Evolutionary conservation across 352 stramenopile genomes (phyloP).

Genomic region (Globisporangium spiculum): DNA sequence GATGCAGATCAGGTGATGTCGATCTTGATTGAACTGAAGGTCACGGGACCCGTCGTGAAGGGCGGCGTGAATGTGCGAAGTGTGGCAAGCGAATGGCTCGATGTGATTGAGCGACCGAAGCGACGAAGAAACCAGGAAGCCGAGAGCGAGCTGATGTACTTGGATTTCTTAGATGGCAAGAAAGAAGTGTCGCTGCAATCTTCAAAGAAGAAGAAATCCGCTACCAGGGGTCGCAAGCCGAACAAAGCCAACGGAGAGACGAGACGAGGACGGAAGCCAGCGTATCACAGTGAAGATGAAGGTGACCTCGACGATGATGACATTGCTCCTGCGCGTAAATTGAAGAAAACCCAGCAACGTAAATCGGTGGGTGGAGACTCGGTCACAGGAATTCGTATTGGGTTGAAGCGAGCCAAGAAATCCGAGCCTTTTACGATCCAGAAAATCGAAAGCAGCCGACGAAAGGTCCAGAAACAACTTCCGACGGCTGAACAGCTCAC

Average conservation of each 20-base stretch:
- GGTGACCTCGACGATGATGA: conserved; percentile 41
- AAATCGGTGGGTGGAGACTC: conserved; percentile 3
- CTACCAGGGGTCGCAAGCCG: conserved; percentile 30
- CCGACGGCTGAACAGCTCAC: conserved; percentile 13
- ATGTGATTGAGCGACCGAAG: conserved; percentile 86
- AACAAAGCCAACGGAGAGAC: conserved; percentile 33
- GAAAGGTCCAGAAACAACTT: conserved; percentile 46
- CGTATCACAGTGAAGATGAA: conserved; percentile 52
- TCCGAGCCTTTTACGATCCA: conserved; percentile 30
- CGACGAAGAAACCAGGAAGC: conserved; percentile 80
- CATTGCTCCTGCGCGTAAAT: conserved; percentile 25
- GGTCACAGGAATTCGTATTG: conserved; percentile 43
- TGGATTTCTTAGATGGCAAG: conserved; percentile 76
- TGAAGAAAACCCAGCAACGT: conserved; percentile 29
- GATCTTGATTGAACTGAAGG: conserved; percentile 87
- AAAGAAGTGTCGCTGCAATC: conserved; percentile 43
- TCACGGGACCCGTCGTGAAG: conserved; percentile 77
- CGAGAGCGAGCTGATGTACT: conserved; percentile 84
- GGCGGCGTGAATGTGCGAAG: conserved; percentile 69
- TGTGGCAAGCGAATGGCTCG: conserved; percentile 77
- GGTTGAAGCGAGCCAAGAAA: conserved; percentile 23
- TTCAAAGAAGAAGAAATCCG: conserved; percentile 31
- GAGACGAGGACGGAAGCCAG: conserved; percentile 31
- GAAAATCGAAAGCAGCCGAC: conserved; percentile 38
- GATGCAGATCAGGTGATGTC: conserved; percentile 85